Conservation (phyloP, 2,329 filamentous ascomycete species). For the Parascedosporium putredinis region DNA sequence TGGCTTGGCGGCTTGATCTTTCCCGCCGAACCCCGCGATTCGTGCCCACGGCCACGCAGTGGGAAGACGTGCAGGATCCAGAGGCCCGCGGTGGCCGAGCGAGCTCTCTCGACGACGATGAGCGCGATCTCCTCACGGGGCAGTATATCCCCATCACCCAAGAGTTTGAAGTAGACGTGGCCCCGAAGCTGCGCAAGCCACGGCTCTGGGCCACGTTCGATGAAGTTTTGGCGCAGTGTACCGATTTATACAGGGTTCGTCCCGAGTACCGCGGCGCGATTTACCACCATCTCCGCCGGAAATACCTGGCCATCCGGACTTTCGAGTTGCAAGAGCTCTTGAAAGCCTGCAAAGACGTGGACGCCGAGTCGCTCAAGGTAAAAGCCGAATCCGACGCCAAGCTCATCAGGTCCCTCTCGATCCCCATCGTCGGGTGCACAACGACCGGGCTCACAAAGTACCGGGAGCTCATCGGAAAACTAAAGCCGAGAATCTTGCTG, state of each 20-base stretch:
- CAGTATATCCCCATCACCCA: conserved; percentile 23
- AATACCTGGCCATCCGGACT: conserved; percentile 37
- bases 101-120: conserved; percentile 10
- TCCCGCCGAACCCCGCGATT: not conserved
- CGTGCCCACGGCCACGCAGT: not conserved
- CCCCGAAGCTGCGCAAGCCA: not conserved
- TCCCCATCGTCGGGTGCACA: conserved; percentile 54
- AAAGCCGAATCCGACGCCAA: conserved; percentile 47
- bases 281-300: conserved; percentile 53
- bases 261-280: conserved; percentile 46
- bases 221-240: conserved; percentile 10
- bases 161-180: not conserved
- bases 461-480: conserved; percentile 53
- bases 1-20: conserved; percentile 7
- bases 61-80: conserved; percentile 3
- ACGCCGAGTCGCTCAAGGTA: conserved; percentile 42
- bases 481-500: conserved; percentile 58
- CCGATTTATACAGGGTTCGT: conserved; percentile 53
- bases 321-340: conserved; percentile 38
- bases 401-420: conserved; percentile 23
- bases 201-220: conserved; percentile 9
- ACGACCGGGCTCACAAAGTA: conserved; percentile 78
- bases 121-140: conserved; percentile 44
- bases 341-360: conserved; percentile 36
- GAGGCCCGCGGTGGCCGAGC: conserved; percentile 5